Evolutionary conservation across 768 basidiomycete species (phyloP), one percentile per base, ranked within the genome.

Genomic region (Tulasnella sp.): DNA sequence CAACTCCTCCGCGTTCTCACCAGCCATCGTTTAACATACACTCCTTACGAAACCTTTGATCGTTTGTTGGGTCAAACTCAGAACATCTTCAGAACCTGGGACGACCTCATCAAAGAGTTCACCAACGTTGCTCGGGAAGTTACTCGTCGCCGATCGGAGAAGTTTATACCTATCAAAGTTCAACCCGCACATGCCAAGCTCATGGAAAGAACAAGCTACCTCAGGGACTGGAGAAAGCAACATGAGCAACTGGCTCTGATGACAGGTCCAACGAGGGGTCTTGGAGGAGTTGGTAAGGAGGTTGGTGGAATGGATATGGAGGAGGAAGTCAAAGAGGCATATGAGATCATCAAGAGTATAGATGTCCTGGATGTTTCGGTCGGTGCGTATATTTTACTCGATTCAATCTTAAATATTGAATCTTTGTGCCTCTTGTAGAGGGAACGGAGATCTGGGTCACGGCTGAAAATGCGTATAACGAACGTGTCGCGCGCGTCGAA

Each of bases 371-470:
- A 99, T 64, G 90, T 96, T 5, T 88, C 89, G 34, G 72, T 81
- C 45, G 89, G 88, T 88, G 60, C 62, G 81, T 67, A n/a, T 2
- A 16, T 13, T 25, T n/a, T 10, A 28, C 12, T 3, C 9, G 10
- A 27, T 33, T 3, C 4, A 20, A 25, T n/a, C n/a, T n/a, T n/a
- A n/a, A n/a, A n/a, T n/a, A n/a, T n/a, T n/a, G n/a, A n/a, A n/a
- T 49, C 40, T 39, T 58, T 41, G 56, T 46, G 22, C 42, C 42
- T 5, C 9, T 22, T 16, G 12, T 6, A 90, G 92, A 93, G 72
- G 93, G 95, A 2, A 91, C 88, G 13, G 90, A 96, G 65, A 93
- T 96, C 45, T 98, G 92, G 93, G 83, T 93, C 27, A 79, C 90
- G 0, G 92, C 92, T 1, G 95, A 98, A 67, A 90, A 88, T 50